phyloP scores from a whole-genome alignment of 306 rosid species.

The Hippophae gyantsensis region DNA sequence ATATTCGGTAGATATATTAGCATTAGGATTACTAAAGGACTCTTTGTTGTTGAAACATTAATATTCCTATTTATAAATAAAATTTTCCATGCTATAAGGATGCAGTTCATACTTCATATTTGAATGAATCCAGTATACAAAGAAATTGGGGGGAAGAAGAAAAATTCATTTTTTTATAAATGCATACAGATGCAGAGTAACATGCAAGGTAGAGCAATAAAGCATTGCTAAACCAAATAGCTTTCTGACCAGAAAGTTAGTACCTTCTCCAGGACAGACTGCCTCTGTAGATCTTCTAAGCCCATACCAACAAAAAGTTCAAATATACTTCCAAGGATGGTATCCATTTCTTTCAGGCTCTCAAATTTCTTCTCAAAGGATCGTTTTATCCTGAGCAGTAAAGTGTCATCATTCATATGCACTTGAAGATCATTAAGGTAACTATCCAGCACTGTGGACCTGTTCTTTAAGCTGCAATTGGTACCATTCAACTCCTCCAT shows the following conservation, averaged over 20 bases:
- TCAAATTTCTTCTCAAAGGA: slow-evolving; percentile 55
- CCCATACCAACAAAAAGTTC: slow-evolving; percentile 30
- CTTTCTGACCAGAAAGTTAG: not conserved
- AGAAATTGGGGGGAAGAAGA: not conserved
- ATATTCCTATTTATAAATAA: not conserved
- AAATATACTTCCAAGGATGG: slow-evolving; percentile 44
- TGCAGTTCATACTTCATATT: not conserved
- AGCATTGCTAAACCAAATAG: slow-evolving; percentile 8
- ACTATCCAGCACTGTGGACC: slow-evolving; percentile 45
- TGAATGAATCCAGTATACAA: too few species aligned
- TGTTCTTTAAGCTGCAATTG: slow-evolving; percentile 46
- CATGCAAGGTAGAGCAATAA: slow-evolving; percentile 3
- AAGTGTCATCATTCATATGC: slow-evolving; percentile 50
- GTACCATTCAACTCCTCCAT: slow-evolving; percentile 62
- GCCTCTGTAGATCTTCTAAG: slow-evolving; percentile 36
- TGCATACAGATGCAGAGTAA: not conserved
- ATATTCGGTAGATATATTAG: not conserved
- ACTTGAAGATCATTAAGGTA: slow-evolving; percentile 56
- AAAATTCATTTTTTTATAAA: not conserved
- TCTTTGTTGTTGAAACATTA: not conserved
- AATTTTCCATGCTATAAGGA: not conserved
- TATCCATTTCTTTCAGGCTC: slow-evolving; percentile 47
- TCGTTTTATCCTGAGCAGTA: slow-evolving; percentile 39
- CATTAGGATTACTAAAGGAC: not conserved
- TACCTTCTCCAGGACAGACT: slow-evolving; percentile 50